A percentile compares a stretch with the other conserved stretches of the same genome.
phyloP scores from a whole-genome alignment of 129 eudicot genomes.

The Solidago caesia region DNA sequence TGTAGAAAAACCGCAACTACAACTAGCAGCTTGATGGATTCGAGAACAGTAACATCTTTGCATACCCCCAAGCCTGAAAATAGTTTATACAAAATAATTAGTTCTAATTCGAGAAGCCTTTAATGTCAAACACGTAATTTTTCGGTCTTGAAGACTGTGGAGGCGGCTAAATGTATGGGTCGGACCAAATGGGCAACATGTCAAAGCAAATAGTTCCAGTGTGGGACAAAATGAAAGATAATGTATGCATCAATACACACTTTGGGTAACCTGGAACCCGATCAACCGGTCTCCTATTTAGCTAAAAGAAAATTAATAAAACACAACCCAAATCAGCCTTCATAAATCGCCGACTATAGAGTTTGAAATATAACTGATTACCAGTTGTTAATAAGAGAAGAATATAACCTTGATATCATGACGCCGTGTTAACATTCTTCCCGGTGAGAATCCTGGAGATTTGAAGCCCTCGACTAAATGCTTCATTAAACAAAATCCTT shows the following conservation, averaged over 20 bases:
- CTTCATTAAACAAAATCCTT: constrained; percentile 83
- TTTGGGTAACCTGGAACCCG: no score
- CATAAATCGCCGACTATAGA: not conserved
- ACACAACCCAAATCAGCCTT: not conserved
- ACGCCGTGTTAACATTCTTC: constrained; percentile 50
- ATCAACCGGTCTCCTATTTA: no score
- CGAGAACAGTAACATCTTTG: not conserved
- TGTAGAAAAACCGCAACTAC: not conserved
- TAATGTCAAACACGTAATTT: not conserved
- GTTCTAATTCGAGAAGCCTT: not conserved
- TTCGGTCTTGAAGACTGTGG: no score
- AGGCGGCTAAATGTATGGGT: no score
- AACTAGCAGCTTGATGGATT: constrained; percentile 3
- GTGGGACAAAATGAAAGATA: no score
- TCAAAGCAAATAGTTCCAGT: no score
- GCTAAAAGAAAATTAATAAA: not conserved
- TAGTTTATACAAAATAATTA: not conserved
- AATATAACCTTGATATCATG: constrained; percentile 46
- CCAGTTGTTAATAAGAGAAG: not conserved
- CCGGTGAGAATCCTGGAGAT: constrained; percentile 78
- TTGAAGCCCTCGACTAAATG: constrained; percentile 92
- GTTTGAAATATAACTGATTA: not conserved
- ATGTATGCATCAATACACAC: no score
- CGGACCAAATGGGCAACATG: no score
- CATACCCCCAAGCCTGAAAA: constrained; percentile 14